phyloP scores from a whole-genome alignment of 345 rosid species.

The Corymbia maculata region DNA sequence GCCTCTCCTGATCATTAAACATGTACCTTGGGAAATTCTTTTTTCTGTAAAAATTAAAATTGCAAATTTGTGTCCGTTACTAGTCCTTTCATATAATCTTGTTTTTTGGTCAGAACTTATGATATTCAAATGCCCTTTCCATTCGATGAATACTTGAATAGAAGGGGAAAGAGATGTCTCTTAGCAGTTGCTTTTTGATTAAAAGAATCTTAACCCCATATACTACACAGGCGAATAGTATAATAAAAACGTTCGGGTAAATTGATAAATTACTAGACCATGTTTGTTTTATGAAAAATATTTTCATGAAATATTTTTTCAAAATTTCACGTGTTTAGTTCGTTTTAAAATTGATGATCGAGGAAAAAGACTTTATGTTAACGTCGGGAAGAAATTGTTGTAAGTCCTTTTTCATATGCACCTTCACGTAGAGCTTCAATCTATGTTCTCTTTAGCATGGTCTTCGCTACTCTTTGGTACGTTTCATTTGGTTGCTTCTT shows the following conservation, averaged over 20 bases:
- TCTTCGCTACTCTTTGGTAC: background rate
- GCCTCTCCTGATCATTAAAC: no score
- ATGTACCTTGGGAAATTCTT: no score
- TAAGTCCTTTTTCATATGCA: background rate
- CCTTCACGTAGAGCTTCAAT: background rate
- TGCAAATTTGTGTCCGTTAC: background rate
- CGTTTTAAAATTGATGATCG: background rate
- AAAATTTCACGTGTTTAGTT: background rate
- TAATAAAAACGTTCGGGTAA: background rate
- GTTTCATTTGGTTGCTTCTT: background rate
- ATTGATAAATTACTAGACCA: background rate
- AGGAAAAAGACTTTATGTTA: background rate
- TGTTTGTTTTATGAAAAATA: background rate
- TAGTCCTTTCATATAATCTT: background rate
- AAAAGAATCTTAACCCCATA: background rate
- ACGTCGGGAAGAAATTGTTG: background rate
- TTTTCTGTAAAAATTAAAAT: background rate
- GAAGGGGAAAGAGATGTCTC: background rate
- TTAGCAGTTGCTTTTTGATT: accelerated
- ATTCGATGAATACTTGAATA: background rate
- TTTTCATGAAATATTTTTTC: background rate
- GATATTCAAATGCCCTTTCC: background rate
- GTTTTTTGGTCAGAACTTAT: background rate
- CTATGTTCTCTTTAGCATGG: background rate
- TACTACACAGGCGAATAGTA: accelerated